These are phyloP conservation scores for Acanthamoeba triangularis DNA, from an alignment of 208 protist genomes.

Conservation along the genomic window DNA sequence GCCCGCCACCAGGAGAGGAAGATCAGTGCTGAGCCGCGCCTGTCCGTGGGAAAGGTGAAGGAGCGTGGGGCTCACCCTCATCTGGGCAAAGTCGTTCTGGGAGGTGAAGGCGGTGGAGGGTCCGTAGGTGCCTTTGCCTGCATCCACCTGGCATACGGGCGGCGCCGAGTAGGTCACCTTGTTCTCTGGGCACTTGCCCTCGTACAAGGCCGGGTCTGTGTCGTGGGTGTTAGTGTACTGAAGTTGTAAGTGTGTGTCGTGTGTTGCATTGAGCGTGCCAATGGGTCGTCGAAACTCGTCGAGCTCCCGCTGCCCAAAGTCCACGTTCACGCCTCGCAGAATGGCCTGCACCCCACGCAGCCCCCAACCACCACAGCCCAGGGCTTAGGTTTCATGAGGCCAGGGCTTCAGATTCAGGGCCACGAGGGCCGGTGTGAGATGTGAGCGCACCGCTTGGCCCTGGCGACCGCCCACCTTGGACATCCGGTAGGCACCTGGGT, in stretches of 20 bases:
- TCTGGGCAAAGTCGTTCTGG: conserved; percentile 27
- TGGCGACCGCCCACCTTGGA: not conserved
- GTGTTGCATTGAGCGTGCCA: not conserved
- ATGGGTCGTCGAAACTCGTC: not conserved
- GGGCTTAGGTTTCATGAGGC: no score
- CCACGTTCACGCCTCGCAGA: not conserved
- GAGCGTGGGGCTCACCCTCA: not conserved
- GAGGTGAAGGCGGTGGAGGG: not conserved
- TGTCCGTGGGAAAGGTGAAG: no score
- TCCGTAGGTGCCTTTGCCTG: not conserved
- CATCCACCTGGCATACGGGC: conserved; percentile 17
- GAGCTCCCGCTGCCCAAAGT: not conserved
- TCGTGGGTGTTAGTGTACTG: not conserved
- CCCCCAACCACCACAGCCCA: no score
- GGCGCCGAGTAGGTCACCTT: not conserved
- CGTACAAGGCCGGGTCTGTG: conserved; percentile 5
- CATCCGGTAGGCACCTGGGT: not conserved
- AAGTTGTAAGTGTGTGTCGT: not conserved
- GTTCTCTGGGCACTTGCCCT: conserved; percentile 10
- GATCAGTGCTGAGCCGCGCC: no score
- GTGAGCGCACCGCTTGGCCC: not conserved
- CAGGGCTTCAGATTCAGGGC: no score
- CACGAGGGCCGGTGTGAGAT: no score
- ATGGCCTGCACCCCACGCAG: not conserved
- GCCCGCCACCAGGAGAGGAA: not conserved